These are phyloP conservation scores for Linnemannia schmuckeri DNA, from an alignment of 192 early-diverging fungal genomes.

Conservation along the genomic window DNA sequence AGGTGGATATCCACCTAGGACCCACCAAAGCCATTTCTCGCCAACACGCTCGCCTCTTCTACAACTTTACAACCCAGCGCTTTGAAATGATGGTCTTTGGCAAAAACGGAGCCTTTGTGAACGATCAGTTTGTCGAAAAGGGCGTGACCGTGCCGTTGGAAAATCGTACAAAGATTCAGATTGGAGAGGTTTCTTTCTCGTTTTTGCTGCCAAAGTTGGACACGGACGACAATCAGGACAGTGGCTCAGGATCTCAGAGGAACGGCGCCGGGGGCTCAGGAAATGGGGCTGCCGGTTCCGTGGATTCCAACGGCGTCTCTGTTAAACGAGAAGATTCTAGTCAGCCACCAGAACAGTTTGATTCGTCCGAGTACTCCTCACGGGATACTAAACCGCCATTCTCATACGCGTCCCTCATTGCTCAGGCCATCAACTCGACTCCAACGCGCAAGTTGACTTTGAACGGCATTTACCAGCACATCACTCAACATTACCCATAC, in stretches of 20 bases:
- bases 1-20: constrained; percentile 90
- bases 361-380: constrained; percentile 49
- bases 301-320: constrained; percentile 12
- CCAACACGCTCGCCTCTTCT: constrained; percentile 86
- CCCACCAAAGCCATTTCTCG: constrained; percentile 88
- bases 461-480: constrained; percentile 91
- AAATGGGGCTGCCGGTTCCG: background rate
- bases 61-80: constrained; percentile 83
- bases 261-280: constrained; percentile 1
- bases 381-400: constrained; percentile 81
- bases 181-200: constrained; percentile 84
- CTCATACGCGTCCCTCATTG: constrained; percentile 91
- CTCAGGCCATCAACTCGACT: constrained; percentile 89
- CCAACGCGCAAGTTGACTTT: constrained; percentile 80
- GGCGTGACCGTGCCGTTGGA: constrained; percentile 73
- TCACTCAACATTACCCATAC: constrained; percentile 86
- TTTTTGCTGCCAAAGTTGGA: constrained; percentile 82
- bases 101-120: constrained; percentile 91
- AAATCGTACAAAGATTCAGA: constrained; percentile 84
- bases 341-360: constrained; percentile 33
- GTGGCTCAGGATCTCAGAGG: constrained; percentile 17
- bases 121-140: constrained; percentile 82
- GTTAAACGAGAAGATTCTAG: constrained; percentile 35
- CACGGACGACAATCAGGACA: constrained; percentile 46
- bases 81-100: constrained; percentile 92